Conservation (phyloP, 2,329 filamentous ascomycete genomes). For the Stromatinia cepivora region DNA sequence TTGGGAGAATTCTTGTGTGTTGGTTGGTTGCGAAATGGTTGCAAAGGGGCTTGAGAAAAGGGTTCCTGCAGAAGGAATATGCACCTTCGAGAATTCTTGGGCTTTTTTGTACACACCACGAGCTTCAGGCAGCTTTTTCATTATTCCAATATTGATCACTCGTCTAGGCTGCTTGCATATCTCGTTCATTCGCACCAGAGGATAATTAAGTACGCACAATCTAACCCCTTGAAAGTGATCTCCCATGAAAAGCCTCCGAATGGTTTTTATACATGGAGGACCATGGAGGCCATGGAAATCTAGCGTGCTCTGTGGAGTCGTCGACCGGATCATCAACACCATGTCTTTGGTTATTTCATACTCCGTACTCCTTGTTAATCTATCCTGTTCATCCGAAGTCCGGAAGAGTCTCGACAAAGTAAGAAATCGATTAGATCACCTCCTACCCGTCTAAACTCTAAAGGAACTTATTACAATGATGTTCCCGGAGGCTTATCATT, state of each 20-base stretch:
- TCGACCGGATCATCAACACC: background rate
- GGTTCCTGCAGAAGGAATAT: conserved; percentile 18
- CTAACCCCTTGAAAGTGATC: conserved; percentile 16
- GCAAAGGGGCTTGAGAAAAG: background rate
- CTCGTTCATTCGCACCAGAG: background rate
- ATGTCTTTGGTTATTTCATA: background rate
- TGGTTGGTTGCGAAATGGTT: background rate
- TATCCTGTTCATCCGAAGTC: conserved; percentile 9
- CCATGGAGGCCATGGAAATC: conserved; percentile 19
- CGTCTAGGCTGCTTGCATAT: background rate
- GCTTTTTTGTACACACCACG: background rate
- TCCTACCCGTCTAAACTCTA: background rate
- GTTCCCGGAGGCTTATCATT: conserved; percentile 3
- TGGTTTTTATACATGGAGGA: background rate
- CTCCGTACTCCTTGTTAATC: background rate
- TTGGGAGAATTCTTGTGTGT: background rate
- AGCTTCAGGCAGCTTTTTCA: background rate
- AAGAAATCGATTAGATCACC: background rate
- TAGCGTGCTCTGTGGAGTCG: conserved; percentile 17
- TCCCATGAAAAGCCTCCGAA: conserved; percentile 11
- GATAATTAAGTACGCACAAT: background rate
- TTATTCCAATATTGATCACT: background rate
- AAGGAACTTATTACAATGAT: background rate
- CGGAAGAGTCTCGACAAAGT: background rate
- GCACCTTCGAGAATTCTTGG: conserved; percentile 17